phyloP scores from a whole-genome alignment of 2,329 filamentous ascomycete species.

The Talaromyces sp. region DNA sequence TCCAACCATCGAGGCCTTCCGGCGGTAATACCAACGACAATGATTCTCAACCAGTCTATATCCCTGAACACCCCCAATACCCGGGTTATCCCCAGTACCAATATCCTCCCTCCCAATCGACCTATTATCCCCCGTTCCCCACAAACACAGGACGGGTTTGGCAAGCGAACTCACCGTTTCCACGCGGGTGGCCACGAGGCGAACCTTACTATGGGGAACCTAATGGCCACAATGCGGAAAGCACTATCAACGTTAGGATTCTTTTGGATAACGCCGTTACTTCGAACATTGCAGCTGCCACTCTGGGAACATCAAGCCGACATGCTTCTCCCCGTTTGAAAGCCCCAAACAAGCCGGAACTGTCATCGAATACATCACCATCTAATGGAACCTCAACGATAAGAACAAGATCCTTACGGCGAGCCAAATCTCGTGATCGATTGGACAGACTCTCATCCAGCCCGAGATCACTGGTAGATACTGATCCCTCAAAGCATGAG shows the following conservation, averaged over 20 bases:
- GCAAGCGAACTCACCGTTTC: slow-evolving; percentile 9
- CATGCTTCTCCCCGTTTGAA: slow-evolving; percentile 4
- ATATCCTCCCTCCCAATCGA: neutral
- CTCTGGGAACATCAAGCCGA: neutral
- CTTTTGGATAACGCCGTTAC: slow-evolving; percentile 9
- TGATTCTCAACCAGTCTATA: slow-evolving; percentile 8
- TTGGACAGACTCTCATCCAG: slow-evolving; percentile 9
- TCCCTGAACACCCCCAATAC: slow-evolving; percentile 6
- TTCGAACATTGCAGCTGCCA: slow-evolving; percentile 10
- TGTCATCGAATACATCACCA: neutral
- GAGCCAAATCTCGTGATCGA: slow-evolving; percentile 12
- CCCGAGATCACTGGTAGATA: neutral
- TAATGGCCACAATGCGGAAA: slow-evolving; percentile 5
- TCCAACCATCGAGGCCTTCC: neutral
- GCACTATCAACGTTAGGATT: slow-evolving; percentile 11
- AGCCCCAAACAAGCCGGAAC: neutral
- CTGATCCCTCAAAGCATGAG: neutral
- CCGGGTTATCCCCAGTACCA: neutral
- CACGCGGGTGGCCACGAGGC: slow-evolving; percentile 11
- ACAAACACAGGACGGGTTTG: neutral
- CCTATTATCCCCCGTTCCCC: slow-evolving; percentile 3
- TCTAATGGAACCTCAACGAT: neutral
- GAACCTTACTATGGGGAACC: slow-evolving; percentile 7
- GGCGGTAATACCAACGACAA: neutral
- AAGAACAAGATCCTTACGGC: slow-evolving; percentile 12